Percentiles rank a stretch among this genome's conserved stretches.
phyloP scores from a whole-genome alignment of 2,329 filamentous ascomycete genomes.

The Madurella mycetomatis region DNA sequence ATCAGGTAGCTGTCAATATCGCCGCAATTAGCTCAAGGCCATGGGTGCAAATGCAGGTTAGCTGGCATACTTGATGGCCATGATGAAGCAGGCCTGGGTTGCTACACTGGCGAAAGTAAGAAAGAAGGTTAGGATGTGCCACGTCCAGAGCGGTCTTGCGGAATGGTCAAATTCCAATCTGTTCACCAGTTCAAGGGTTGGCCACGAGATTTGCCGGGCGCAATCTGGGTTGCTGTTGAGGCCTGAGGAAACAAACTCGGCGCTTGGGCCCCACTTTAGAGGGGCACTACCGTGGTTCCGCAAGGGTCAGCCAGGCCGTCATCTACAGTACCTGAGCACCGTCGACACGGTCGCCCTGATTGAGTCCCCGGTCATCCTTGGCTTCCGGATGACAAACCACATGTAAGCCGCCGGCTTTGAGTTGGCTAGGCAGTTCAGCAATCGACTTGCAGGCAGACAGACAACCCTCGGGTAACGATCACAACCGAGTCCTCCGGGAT shows the following conservation, averaged over 20 bases:
- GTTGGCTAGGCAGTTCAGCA: no score
- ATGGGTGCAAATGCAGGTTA: neutral
- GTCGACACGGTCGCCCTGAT: no score
- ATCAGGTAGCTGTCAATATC: slow-evolving; percentile 74
- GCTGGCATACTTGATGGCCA: slow-evolving; percentile 49
- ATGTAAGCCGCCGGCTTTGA: no score
- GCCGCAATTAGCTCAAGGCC: slow-evolving; percentile 23
- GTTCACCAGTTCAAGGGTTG: slow-evolving; percentile 16
- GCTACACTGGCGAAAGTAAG: slow-evolving; percentile 10
- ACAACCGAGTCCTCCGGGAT: no score
- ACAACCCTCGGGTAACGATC: no score
- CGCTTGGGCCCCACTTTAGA: slow-evolving; percentile 6
- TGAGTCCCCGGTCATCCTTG: no score
- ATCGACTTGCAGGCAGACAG: no score
- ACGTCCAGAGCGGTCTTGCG: slow-evolving; percentile 2
- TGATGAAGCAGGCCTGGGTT: slow-evolving; percentile 27
- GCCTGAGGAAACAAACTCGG: slow-evolving; percentile 18
- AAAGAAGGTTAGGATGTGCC: slow-evolving; percentile 3
- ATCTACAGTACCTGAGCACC: neutral
- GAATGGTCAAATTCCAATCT: slow-evolving; percentile 2
- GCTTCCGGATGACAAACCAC: no score
- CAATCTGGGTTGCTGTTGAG: neutral
- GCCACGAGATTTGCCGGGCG: slow-evolving; percentile 20
- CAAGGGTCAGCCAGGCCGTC: neutral
- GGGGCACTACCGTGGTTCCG: neutral